These are phyloP conservation scores for Fennellomyces sp. DNA, from an alignment of 371 early-diverging fungal species.

Conservation along the genomic window DNA sequence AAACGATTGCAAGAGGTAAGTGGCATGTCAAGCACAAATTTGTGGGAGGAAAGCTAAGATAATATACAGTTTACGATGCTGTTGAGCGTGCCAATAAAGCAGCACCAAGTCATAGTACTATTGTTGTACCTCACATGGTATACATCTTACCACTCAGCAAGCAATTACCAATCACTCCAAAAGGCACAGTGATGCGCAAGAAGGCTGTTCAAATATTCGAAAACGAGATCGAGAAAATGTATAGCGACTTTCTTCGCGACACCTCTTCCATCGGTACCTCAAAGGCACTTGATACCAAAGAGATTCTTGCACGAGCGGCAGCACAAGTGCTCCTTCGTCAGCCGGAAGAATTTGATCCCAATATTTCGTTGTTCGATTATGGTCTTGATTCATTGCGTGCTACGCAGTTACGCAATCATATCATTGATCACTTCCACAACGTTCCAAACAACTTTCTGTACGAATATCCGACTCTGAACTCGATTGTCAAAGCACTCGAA, in stretches of 20 bases:
- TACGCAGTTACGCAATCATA: slow-evolving; percentile 15
- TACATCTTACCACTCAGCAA: slow-evolving; percentile 27
- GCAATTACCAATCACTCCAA: slow-evolving; percentile 25
- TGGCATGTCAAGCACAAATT: no score
- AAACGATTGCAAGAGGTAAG: no score
- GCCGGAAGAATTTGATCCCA: not conserved
- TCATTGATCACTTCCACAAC: slow-evolving; percentile 11
- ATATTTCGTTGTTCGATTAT: slow-evolving; percentile 13
- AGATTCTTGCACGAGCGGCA: not conserved
- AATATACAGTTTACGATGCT: slow-evolving; percentile 18
- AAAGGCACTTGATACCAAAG: not conserved
- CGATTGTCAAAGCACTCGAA: slow-evolving; percentile 11
- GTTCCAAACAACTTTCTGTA: slow-evolving; percentile 32
- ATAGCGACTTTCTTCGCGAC: slow-evolving; percentile 20
- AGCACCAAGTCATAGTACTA: slow-evolving; percentile 30
- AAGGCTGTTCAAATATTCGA: slow-evolving; percentile 14
- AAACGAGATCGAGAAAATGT: slow-evolving; percentile 26
- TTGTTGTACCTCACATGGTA: slow-evolving; percentile 37
- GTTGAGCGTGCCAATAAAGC: slow-evolving; percentile 28
- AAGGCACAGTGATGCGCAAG: slow-evolving; percentile 27
- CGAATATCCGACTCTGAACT: slow-evolving; percentile 26
- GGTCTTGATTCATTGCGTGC: slow-evolving; percentile 15
- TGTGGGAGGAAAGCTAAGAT: no score
- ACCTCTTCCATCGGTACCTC: not conserved
- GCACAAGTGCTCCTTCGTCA: not conserved